These are phyloP conservation scores for Esteya vermicola DNA, from an alignment of 2,329 filamentous ascomycete genomes.

Conservation along the genomic window DNA sequence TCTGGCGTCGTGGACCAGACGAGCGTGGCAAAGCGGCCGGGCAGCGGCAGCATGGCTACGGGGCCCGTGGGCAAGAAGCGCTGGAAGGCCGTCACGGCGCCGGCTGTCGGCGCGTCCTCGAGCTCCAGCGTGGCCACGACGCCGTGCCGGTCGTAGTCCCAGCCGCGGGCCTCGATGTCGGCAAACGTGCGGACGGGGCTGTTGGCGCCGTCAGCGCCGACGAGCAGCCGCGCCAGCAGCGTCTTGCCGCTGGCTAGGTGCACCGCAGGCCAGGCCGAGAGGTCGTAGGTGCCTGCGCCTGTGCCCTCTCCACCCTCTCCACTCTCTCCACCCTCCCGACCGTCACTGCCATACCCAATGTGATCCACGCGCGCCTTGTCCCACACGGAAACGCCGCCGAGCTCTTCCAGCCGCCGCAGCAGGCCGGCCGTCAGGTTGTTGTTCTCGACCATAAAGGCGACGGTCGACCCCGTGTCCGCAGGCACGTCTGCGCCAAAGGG, in stretches of 20 bases:
- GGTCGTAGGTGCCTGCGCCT: constrained; percentile 46
- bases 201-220: constrained; percentile 91
- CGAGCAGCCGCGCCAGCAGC: constrained; percentile 68
- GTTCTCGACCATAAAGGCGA: constrained; percentile 97
- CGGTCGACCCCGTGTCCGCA: constrained; percentile 34
- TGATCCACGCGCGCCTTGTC: constrained; percentile 64
- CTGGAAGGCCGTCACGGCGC: constrained; percentile 72
- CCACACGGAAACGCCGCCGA: constrained; percentile 56
- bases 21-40: constrained; percentile 66
- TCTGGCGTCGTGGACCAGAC: constrained; percentile 89
- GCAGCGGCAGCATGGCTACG: constrained; percentile 79
- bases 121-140: constrained; percentile 80
- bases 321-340: not conserved
- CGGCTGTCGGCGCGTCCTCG: constrained; percentile 26
- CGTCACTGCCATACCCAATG: constrained; percentile 52
- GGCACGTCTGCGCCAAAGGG: constrained; percentile 24
- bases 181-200: constrained; percentile 86
- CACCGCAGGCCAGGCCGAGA: constrained; percentile 79
- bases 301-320: too few relatives aligned
- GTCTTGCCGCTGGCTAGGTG: constrained; percentile 52
- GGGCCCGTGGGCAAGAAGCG: constrained; percentile 88
- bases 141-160: constrained; percentile 86
- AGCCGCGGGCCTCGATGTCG: constrained; percentile 70
- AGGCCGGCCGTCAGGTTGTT: constrained; percentile 72
- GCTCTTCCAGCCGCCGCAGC: constrained; percentile 53